These are phyloP conservation scores for Melampsora americana DNA, from an alignment of 1,284 basidiomycete genomes.

Conservation along the genomic window DNA sequence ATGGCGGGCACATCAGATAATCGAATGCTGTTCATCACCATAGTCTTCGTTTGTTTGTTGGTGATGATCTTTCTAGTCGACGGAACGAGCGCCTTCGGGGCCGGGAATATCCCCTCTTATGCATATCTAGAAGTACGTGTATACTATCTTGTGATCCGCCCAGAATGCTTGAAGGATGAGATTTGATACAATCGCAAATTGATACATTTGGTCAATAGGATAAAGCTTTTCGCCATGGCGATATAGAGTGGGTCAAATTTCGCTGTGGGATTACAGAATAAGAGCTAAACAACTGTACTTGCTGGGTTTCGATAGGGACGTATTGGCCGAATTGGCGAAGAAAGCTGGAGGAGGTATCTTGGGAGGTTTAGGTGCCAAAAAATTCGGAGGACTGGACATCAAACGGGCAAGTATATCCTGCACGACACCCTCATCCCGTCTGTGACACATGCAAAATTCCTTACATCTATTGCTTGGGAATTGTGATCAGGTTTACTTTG, in stretches of 20 bases:
- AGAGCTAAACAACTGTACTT: background rate
- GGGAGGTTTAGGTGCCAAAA: conserved; percentile 45
- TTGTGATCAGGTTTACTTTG: conserved; percentile 40
- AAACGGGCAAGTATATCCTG: conserved; percentile 29
- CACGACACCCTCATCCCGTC: no score
- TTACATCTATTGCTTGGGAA: background rate
- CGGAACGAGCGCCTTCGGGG: conserved; percentile 45
- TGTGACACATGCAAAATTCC: background rate
- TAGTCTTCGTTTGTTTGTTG: conserved; percentile 14
- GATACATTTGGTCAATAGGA: conserved; percentile 18
- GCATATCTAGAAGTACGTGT: conserved; percentile 47
- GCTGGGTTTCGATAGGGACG: conserved; percentile 46
- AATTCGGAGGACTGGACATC: conserved; percentile 51
- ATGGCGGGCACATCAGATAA: background rate
- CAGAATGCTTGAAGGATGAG: background rate
- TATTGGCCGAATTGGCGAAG: conserved; percentile 47
- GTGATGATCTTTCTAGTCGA: conserved; percentile 37
- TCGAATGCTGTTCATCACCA: conserved; percentile 1
- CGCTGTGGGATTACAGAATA: conserved; percentile 26
- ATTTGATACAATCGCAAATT: background rate
- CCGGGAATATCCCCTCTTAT: conserved; percentile 50
- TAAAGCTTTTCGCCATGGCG: conserved; percentile 49
- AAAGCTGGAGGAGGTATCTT: conserved; percentile 42
- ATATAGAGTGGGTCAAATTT: conserved; percentile 46
- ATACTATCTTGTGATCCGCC: background rate